phyloP scores from a whole-genome alignment of 2,329 filamentous ascomycete species.

The Chlorencoelia australis region DNA sequence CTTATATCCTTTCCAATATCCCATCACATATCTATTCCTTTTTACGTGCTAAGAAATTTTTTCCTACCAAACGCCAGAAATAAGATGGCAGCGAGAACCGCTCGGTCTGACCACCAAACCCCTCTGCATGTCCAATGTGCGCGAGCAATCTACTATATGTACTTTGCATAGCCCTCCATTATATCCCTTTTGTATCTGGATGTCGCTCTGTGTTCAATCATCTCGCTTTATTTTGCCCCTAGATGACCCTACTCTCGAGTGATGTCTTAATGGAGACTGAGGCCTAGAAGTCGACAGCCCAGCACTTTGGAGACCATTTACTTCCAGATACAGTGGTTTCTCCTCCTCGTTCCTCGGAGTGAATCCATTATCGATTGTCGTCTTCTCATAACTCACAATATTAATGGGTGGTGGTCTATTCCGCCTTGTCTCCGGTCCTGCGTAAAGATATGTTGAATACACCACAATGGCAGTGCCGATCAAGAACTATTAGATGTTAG shows the following conservation, averaged over 20 bases:
- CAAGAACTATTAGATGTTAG: slow-evolving; percentile 52
- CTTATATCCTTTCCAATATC: no score
- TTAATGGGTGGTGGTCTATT: slow-evolving; percentile 54
- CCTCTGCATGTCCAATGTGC: no score
- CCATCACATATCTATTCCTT: no score
- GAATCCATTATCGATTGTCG: slow-evolving; percentile 27
- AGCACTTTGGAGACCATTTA: slow-evolving; percentile 31
- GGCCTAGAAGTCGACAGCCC: slow-evolving; percentile 43
- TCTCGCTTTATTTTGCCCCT: slow-evolving; percentile 30
- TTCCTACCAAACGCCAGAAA: no score
- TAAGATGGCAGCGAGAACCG: no score
- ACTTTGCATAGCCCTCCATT: no score
- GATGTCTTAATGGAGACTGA: slow-evolving; percentile 35
- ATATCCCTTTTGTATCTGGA: no score
- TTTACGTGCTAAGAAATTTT: no score
- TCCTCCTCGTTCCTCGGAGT: slow-evolving; percentile 25
- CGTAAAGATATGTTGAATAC: slow-evolving; percentile 78
- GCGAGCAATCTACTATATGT: no score
- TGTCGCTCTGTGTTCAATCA: no score
- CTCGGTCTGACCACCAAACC: no score
- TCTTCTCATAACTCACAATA: slow-evolving; percentile 69
- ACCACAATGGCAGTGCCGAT: slow-evolving; percentile 72
- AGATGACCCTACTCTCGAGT: slow-evolving; percentile 31
- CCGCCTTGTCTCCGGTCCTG: slow-evolving; percentile 49
- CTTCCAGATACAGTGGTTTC: no score